Conservation (phyloP, 2,329 filamentous ascomycete genomes). For the Colletotrichum sansevieriae region DNA sequence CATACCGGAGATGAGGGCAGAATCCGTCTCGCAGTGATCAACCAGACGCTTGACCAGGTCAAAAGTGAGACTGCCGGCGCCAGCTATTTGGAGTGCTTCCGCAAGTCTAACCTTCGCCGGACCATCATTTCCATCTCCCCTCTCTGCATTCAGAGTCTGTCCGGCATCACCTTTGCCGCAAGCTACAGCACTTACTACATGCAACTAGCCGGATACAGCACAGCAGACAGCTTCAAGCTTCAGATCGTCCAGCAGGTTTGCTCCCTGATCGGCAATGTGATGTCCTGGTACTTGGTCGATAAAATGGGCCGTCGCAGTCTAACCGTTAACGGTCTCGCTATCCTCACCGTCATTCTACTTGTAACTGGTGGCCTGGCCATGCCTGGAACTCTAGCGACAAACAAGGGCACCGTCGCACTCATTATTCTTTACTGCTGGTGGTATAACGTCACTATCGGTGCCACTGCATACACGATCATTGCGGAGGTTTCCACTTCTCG, state of each 20-base stretch:
- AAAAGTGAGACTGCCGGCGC: conserved; percentile 51
- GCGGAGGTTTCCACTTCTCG: conserved; percentile 54
- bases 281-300: conserved; percentile 55
- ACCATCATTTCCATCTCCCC: conserved; percentile 55
- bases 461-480: conserved; percentile 54
- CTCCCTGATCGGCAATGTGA: conserved; percentile 55
- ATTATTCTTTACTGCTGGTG: conserved; percentile 55
- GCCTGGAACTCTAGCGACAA: conserved; percentile 46
- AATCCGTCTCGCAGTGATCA: conserved; percentile 48
- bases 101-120: conserved; percentile 53
- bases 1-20: conserved; percentile 46
- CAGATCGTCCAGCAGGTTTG: conserved; percentile 56
- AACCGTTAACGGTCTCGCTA: conserved; percentile 51
- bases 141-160: conserved; percentile 49
- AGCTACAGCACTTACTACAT: conserved; percentile 56
- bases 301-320: conserved; percentile 52
- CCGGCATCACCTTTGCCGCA: conserved; percentile 43
- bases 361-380: conserved; percentile 50
- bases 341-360: conserved; percentile 56
- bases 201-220: conserved; percentile 56
- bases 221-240: conserved; percentile 52
- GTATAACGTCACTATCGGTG: conserved; percentile 57
- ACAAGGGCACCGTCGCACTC: conserved; percentile 50
- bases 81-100: conserved; percentile 57
- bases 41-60: conserved; percentile 49